Conservation (phyloP, 306 rosid species). For the Prinsepia uniflora region DNA sequence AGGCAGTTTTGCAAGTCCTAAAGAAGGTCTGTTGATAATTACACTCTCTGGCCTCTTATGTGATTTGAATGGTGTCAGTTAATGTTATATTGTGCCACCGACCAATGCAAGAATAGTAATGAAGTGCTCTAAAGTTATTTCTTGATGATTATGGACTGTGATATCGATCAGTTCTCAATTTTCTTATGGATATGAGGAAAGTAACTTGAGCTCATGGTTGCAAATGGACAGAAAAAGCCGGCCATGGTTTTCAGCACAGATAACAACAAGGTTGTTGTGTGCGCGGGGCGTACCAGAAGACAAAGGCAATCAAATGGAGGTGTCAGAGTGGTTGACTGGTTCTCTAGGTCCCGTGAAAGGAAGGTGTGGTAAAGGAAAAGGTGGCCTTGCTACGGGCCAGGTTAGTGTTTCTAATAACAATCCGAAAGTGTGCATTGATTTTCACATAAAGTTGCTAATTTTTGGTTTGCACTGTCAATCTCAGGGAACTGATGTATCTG, state of each 20-base stretch:
- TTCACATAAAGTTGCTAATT: too few relatives aligned
- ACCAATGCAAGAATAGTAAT: background rate
- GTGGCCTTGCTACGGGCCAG: constrained; percentile 98
- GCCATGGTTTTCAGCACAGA: constrained; percentile 93
- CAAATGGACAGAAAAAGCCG: constrained; percentile 64
- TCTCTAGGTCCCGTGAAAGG: constrained; percentile 85
- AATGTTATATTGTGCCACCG: background rate
- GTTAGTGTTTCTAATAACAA: constrained; percentile 35
- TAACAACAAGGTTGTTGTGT: constrained; percentile 78
- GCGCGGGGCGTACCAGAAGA: constrained; percentile 89
- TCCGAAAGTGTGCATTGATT: too few relatives aligned
- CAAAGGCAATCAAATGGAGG: constrained; percentile 57
- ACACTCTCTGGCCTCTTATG: constrained; percentile 12
- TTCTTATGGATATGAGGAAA: constrained; percentile 11
- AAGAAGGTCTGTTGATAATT: constrained; percentile 54
- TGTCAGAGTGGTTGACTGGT: constrained; percentile 79
- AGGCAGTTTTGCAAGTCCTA: constrained; percentile 75
- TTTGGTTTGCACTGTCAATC: constrained; percentile 1
- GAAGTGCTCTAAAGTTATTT: background rate
- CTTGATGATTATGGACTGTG: background rate
- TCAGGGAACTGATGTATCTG: constrained; percentile 90
- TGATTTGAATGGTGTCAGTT: too few relatives aligned
- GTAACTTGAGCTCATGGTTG: constrained; percentile 24
- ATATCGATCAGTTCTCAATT: background rate
- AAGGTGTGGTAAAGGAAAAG: constrained; percentile 87